These are phyloP conservation scores for Dillenia turbinata DNA, from an alignment of 164 flowering plant species.

Conservation along the genomic window DNA sequence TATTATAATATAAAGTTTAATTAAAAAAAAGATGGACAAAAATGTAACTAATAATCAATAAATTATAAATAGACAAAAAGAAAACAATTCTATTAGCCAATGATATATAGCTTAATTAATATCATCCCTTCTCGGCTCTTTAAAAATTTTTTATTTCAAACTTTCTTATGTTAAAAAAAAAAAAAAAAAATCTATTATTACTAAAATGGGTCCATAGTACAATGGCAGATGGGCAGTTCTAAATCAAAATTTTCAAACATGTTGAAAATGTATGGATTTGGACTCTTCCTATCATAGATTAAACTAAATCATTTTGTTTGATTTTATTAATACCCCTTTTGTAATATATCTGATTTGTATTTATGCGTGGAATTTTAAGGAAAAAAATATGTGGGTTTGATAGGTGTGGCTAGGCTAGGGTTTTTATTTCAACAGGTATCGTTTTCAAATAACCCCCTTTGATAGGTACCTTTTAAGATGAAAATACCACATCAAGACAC, in stretches of 20 bases:
- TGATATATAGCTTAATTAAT: constrained; percentile 5
- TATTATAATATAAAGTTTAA: too few species aligned
- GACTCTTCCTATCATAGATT: constrained; percentile 35
- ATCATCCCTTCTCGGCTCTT: too few species aligned
- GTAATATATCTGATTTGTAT: too few species aligned
- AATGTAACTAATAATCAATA: not conserved
- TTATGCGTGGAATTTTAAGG: too few species aligned
- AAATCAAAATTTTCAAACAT: constrained; percentile 18
- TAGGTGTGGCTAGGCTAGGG: constrained; percentile 12
- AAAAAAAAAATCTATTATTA: constrained; percentile 9
- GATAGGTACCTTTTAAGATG: too few species aligned
- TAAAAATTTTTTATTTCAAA: too few species aligned
- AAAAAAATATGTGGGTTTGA: too few species aligned
- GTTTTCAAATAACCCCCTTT: too few species aligned
- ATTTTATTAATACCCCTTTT: too few species aligned
- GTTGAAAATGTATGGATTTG: constrained; percentile 28
- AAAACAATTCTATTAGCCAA: constrained; percentile 1
- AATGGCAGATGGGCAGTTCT: constrained; percentile 12
- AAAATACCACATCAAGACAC: too few species aligned
- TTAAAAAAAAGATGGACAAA: not conserved
- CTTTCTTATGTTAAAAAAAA: constrained; percentile 8
- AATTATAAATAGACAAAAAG: not conserved
- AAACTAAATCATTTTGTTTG: not conserved
- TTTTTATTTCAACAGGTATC: constrained; percentile 17
- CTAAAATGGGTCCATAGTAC: constrained; percentile 9